These are phyloP conservation scores for Saccharomyces hybrid DNA, from an alignment of 1,139 yeast species.

Conservation along the genomic window DNA sequence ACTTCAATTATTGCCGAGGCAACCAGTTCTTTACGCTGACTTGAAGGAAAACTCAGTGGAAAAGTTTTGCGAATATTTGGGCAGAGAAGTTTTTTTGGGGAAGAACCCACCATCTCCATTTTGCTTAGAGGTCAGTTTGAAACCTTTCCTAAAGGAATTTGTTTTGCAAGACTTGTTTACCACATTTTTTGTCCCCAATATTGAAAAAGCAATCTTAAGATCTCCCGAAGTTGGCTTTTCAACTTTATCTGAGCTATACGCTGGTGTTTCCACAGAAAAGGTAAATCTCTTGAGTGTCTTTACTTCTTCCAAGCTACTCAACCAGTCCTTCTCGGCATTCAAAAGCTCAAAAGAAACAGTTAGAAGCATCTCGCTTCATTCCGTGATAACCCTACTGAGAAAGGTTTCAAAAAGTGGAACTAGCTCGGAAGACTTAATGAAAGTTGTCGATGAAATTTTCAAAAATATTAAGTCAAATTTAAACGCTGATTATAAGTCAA, in stretches of 20 bases:
- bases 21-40: slow-evolving; percentile 36
- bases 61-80: slow-evolving; percentile 28
- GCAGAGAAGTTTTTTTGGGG: slow-evolving; percentile 40
- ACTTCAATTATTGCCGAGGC: slow-evolving; percentile 36
- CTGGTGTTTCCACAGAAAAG: slow-evolving; percentile 31
- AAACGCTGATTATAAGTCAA: slow-evolving; percentile 58
- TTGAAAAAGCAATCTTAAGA: slow-evolving; percentile 73
- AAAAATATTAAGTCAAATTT: slow-evolving; percentile 55
- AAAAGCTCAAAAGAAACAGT: slow-evolving; percentile 66
- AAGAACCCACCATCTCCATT: slow-evolving; percentile 37
- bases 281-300: slow-evolving; percentile 38
- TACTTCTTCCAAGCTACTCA: slow-evolving; percentile 44
- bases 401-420: slow-evolving; percentile 12
- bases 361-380: slow-evolving; percentile 44
- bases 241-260: slow-evolving; percentile 41
- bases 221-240: slow-evolving; percentile 70
- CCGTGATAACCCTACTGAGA: slow-evolving; percentile 32
- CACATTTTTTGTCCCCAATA: slow-evolving; percentile 44
- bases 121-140: slow-evolving; percentile 22
- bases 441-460: slow-evolving; percentile 46
- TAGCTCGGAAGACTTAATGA: slow-evolving; percentile 22
- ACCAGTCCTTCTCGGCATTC: slow-evolving; percentile 55
- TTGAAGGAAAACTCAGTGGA: slow-evolving; percentile 25
- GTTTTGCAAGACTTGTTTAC: slow-evolving; percentile 40
- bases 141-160: slow-evolving; percentile 38